phyloP scores from a whole-genome alignment of 2,329 filamentous ascomycete species.

The Alternaria rosae region DNA sequence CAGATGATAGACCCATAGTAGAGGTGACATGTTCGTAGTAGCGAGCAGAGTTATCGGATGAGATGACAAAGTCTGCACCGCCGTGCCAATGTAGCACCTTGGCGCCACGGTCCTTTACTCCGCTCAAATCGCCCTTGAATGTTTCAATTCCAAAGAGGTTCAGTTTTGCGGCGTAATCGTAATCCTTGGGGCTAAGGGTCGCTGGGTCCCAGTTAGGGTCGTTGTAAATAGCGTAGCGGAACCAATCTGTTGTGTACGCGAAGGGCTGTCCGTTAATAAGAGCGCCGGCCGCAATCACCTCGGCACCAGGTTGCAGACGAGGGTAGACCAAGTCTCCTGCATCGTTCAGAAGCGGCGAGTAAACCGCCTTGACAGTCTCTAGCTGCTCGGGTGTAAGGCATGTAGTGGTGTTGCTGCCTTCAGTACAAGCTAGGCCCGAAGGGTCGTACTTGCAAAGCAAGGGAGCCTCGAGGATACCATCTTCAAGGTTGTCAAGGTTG shows the following conservation, averaged over 20 bases:
- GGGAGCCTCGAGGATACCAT: slow-evolving; percentile 59
- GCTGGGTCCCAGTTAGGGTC: slow-evolving; percentile 53
- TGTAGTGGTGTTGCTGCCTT: slow-evolving; percentile 40
- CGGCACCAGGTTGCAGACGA: slow-evolving; percentile 59
- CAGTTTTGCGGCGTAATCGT: slow-evolving; percentile 45
- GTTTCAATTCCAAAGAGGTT: slow-evolving; percentile 52
- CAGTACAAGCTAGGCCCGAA: slow-evolving; percentile 48
- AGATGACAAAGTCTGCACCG: slow-evolving; percentile 54
- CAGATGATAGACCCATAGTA: slow-evolving; percentile 50
- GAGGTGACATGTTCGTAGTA: slow-evolving; percentile 59
- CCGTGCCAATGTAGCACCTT: slow-evolving; percentile 60
- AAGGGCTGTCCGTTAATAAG: slow-evolving; percentile 54
- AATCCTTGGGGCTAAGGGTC: slow-evolving; percentile 52
- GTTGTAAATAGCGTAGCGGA: slow-evolving; percentile 58
- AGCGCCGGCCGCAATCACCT: slow-evolving; percentile 48
- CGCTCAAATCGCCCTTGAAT: slow-evolving; percentile 52
- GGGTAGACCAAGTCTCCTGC: slow-evolving; percentile 59
- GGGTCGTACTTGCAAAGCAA: slow-evolving; percentile 55
- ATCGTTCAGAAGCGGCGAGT: slow-evolving; percentile 52
- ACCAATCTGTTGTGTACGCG: slow-evolving; percentile 57
- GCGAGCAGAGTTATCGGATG: slow-evolving; percentile 53
- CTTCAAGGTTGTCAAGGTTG: slow-evolving; percentile 56
- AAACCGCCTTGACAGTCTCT: slow-evolving; percentile 53
- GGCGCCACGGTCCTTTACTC: slow-evolving; percentile 48
- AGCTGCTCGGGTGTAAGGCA: slow-evolving; percentile 58